Evolutionary conservation across 1,139 yeast species (phyloP).

Genomic region (Blastobotrys malaysiensis): DNA sequence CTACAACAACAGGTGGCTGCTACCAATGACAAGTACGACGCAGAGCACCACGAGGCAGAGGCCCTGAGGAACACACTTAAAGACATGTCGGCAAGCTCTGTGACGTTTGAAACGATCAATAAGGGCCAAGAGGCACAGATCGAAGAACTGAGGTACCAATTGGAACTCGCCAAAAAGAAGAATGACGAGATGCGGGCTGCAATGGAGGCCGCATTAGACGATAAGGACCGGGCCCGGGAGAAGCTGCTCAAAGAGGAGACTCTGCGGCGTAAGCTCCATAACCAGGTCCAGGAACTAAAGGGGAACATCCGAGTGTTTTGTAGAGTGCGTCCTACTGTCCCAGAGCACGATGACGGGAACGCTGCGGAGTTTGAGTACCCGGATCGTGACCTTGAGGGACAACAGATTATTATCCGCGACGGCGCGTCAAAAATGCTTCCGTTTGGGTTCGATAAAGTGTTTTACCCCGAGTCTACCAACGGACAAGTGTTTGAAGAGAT

Average conservation of each 20-base stretch:
- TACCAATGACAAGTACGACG: constrained; percentile 25
- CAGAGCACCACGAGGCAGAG: constrained; percentile 31
- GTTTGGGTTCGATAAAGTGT: constrained; percentile 77
- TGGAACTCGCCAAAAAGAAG: constrained; percentile 15
- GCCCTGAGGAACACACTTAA: constrained; percentile 14
- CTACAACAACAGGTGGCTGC: constrained; percentile 23
- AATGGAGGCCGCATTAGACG: constrained; percentile 18
- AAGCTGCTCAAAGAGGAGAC: constrained; percentile 45
- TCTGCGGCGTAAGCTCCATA: constrained; percentile 62
- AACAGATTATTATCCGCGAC: constrained; percentile 27
- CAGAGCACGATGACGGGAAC: constrained; percentile 21
- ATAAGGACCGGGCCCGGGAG: constrained; percentile 25
- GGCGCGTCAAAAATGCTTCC: constrained; percentile 35
- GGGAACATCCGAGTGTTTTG: constrained; percentile 93
- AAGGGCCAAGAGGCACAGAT: constrained; percentile 19
- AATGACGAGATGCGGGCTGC: constrained; percentile 16
- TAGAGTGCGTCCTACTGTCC: constrained; percentile 61
- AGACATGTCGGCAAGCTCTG: constrained; percentile 17
- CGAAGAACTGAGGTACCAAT: constrained; percentile 20
- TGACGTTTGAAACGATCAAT: constrained; percentile 16
- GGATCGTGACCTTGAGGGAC: constrained; percentile 50
- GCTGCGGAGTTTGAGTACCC: constrained; percentile 43
- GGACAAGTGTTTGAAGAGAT: constrained; percentile 71
- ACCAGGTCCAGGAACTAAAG: constrained; percentile 74
- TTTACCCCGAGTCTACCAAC: constrained; percentile 51